Evolutionary conservation across 768 basidiomycete genomes (phyloP), one percentile per base, ranked within the genome.

Genomic region (Candolleomyces efflorescens): DNA sequence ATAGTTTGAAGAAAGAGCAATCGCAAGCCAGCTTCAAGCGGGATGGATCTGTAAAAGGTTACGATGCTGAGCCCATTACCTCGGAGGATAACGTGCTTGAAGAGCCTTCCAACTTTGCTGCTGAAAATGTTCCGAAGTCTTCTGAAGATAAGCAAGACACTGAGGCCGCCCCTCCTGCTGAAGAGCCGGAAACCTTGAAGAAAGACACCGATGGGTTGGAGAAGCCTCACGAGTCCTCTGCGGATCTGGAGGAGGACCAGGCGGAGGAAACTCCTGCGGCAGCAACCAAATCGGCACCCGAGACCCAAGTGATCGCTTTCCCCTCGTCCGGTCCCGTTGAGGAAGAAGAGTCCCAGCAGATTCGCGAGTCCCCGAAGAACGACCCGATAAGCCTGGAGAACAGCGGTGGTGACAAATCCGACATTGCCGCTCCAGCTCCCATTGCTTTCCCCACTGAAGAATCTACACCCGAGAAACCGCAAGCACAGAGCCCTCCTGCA

Each of bases 1-100:
- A 55, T 54, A 72, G 67, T 55, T 56, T 67, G 59, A 76, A 75
- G 64, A 74, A 73, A 52, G 75, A 77, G 17, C 66, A 75, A 18
- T 68, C 71, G 18, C 24, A 51, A 36, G 49, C 1, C 23, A 51
- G 49, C 27, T 26, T 51, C 49, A 51, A 51, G 27, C 49, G 4
- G 27, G 15, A 26, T 11, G 49, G 49, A 10, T 51, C 49, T 36
- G 26, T 51, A 7, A 51, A 51, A 23, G 82, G 78, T n/a, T 82
- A 84, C 66, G 68, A 69, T 48, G 68, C 78, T 12, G 80, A 75
- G 23, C 65, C 69, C n/a, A 59, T 67, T 9, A 67, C 64, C 10
- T 56, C 64, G 32, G 36, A 26, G 47, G 56, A 50, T 13, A 39
- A 39, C 56, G 18, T 23, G 60, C 60, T 15, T 45, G 47, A 59